Conservation (phyloP, 1,139 yeast genomes). For the Geotrichum candidum region DNA sequence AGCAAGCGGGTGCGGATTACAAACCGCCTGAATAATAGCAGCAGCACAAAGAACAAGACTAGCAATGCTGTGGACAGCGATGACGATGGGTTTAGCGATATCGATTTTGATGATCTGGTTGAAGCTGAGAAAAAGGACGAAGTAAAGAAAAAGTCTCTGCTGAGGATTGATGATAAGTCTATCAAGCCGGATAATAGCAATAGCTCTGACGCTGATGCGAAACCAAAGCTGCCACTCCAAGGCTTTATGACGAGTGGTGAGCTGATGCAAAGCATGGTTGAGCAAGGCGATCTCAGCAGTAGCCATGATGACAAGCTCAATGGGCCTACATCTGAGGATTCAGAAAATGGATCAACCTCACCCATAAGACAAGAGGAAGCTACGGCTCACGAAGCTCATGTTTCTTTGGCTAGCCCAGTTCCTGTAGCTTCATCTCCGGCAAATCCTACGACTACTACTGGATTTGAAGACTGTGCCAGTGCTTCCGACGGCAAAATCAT, state of each 20-base stretch:
- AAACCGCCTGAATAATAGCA: neutral
- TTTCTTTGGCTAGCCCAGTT: neutral
- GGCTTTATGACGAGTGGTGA: neutral
- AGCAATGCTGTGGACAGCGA: neutral
- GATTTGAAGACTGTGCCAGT: neutral
- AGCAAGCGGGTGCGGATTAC: neutral
- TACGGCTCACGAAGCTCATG: neutral
- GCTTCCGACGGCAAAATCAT: neutral
- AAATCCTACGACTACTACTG: neutral
- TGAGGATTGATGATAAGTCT: neutral
- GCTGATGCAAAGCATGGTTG: neutral
- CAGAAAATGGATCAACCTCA: neutral
- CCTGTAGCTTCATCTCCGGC: neutral
- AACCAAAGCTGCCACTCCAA: neutral
- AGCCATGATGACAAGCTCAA: neutral
- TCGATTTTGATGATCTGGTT: neutral
- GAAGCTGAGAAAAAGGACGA: neutral
- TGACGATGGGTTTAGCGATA: neutral
- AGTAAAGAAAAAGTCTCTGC: neutral
- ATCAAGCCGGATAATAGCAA: neutral
- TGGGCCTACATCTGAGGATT: too few species aligned
- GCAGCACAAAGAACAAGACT: neutral
- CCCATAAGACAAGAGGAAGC: neutral
- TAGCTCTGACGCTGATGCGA: neutral
- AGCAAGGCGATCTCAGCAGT: neutral